Percentiles rank a stretch among this genome's conserved stretches.
Evolutionary conservation across 1,284 basidiomycete genomes (phyloP).

Genomic region (Macrocybe sp.): DNA sequence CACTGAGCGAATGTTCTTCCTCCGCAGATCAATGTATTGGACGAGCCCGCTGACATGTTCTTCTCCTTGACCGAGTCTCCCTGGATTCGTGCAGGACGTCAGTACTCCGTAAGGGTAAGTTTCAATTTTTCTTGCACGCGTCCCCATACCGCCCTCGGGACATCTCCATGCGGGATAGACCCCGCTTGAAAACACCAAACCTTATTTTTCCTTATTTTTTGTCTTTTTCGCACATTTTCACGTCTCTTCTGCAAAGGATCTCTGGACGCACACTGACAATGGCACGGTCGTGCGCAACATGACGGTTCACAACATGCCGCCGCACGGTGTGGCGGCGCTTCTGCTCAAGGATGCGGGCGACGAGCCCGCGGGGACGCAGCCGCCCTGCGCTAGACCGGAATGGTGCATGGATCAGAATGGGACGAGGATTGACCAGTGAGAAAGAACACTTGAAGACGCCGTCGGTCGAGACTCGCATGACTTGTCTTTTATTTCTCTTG

Average conservation of each 20-base stretch:
- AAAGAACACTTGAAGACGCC: background rate
- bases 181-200: too few relatives aligned
- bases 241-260: constrained; percentile 33
- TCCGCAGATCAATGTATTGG: constrained; percentile 40
- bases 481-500: background rate
- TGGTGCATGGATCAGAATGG: constrained; percentile 43
- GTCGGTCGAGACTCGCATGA: background rate
- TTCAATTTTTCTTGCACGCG: background rate
- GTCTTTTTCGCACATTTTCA: background rate
- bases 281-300: constrained; percentile 61
- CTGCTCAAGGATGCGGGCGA: constrained; percentile 61
- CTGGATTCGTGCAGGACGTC: constrained; percentile 56
- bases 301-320: constrained; percentile 50
- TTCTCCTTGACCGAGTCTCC: constrained; percentile 62
- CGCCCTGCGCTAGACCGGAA: constrained; percentile 40
- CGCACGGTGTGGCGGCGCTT: constrained; percentile 68
- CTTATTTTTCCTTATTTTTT: background rate
- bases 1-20: constrained; percentile 26
- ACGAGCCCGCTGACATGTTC: constrained; percentile 45
- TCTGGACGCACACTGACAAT: constrained; percentile 63
- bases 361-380: constrained; percentile 50
- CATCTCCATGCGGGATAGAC: too few relatives aligned
- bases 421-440: constrained; percentile 20
- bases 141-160: background rate
- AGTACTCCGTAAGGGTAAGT: constrained; percentile 53